Percentiles rank a stretch among this genome's conserved stretches.
Evolutionary conservation across 805 yeast genomes (phyloP).

Genomic region (Yamadazyma nakazawae): DNA sequence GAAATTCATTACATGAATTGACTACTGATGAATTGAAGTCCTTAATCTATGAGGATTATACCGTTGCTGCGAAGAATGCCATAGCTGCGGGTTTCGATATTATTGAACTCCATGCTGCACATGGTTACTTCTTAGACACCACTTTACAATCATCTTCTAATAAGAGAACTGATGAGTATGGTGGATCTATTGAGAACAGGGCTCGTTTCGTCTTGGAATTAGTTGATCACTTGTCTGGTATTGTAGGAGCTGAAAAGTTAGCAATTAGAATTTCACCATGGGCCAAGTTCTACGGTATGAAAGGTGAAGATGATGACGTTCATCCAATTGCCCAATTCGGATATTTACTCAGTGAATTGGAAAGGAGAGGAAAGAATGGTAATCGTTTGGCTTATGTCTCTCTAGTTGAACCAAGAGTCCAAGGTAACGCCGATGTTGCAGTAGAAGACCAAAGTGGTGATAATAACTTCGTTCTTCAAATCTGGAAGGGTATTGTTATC

Average conservation of each 20-base stretch:
- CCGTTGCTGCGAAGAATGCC: constrained; percentile 19
- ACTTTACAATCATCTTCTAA: constrained; percentile 20
- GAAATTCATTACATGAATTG: constrained; percentile 11
- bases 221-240: constrained; percentile 18
- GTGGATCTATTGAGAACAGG: constrained; percentile 26
- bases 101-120: constrained; percentile 26
- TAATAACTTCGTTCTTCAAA: constrained; percentile 20
- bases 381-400: constrained; percentile 12
- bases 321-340: constrained; percentile 14
- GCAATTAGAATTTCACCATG: constrained; percentile 22
- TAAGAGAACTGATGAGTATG: constrained; percentile 24
- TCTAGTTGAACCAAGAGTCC: constrained; percentile 31
- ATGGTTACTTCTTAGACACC: constrained; percentile 26
- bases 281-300: constrained; percentile 13
- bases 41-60: constrained; percentile 17
- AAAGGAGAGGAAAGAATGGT: constrained; percentile 9
- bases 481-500: constrained; percentile 28
- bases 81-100: constrained; percentile 25
- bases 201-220: constrained; percentile 19
- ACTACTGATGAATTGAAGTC: constrained; percentile 22
- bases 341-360: constrained; percentile 13
- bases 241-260: constrained; percentile 17
- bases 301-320: constrained; percentile 9
- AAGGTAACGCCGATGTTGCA: constrained; percentile 16
- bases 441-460: constrained; percentile 15